Evolutionary conservation across 2,329 filamentous ascomycete species (phyloP).

Genomic region (Coleophoma eucalyptorum): DNA sequence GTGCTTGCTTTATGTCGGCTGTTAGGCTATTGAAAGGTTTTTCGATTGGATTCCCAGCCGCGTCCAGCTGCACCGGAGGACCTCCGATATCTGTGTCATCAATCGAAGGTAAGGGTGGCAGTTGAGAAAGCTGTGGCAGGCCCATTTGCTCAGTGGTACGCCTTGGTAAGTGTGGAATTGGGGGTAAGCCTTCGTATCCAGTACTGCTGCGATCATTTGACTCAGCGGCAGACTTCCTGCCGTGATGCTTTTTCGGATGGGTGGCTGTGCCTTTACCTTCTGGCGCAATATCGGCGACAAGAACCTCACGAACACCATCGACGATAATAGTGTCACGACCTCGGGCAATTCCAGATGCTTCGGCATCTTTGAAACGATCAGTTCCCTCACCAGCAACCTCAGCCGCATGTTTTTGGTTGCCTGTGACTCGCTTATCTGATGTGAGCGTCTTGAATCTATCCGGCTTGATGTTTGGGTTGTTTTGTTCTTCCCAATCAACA

Average conservation of each 20-base stretch:
- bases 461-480: slow-evolving; percentile 36
- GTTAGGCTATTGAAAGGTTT: slow-evolving; percentile 47
- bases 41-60: slow-evolving; percentile 43
- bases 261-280: slow-evolving; percentile 61
- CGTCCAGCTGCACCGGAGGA: slow-evolving; percentile 56
- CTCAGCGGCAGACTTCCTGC: slow-evolving; percentile 21
- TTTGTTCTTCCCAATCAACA: slow-evolving; percentile 40
- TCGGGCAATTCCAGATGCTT: slow-evolving; percentile 54
- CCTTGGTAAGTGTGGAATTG: slow-evolving; percentile 51
- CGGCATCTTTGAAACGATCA: slow-evolving; percentile 70
- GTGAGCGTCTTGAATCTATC: slow-evolving; percentile 30
- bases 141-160: slow-evolving; percentile 65
- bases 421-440: slow-evolving; percentile 52
- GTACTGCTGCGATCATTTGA: slow-evolving; percentile 19
- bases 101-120: slow-evolving; percentile 63
- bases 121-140: slow-evolving; percentile 63
- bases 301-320: slow-evolving; percentile 64
- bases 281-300: slow-evolving; percentile 58
- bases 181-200: slow-evolving; percentile 51
- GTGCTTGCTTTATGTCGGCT: slow-evolving; percentile 68
- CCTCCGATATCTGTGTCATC: slow-evolving; percentile 85
- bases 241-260: slow-evolving; percentile 40
- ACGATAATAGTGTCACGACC: slow-evolving; percentile 71
- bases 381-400: slow-evolving; percentile 76
- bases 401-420: slow-evolving; percentile 59